phyloP scores from a whole-genome alignment of 1,284 basidiomycete species.

The Tilletia indica region DNA sequence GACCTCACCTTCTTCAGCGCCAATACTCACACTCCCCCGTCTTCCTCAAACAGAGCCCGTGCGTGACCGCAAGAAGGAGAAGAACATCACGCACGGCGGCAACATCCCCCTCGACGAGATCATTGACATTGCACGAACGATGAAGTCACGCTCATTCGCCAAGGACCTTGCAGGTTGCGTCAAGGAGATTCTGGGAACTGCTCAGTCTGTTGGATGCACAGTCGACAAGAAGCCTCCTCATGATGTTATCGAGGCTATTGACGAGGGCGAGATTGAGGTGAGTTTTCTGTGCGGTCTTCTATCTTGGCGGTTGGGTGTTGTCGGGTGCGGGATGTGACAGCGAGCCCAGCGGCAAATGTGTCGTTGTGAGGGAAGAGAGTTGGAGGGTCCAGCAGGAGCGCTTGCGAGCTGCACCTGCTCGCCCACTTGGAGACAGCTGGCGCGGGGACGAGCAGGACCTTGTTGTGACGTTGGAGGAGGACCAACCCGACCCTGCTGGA shows the following conservation, averaged over 20 bases:
- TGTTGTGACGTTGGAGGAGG: too few relatives aligned
- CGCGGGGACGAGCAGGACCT: too few relatives aligned
- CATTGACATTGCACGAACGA: slow-evolving; percentile 90
- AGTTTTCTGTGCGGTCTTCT: not conserved
- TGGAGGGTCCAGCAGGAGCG: too few relatives aligned
- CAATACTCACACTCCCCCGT: not conserved
- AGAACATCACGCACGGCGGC: slow-evolving; percentile 98
- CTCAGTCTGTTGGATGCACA: slow-evolving; percentile 91
- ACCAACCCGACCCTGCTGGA: too few relatives aligned
- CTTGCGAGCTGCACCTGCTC: too few relatives aligned
- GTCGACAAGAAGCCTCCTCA: slow-evolving; percentile 91
- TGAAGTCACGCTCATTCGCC: slow-evolving; percentile 92
- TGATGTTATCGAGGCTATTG: slow-evolving; percentile 92
- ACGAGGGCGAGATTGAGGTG: slow-evolving; percentile 89
- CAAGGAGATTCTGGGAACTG: slow-evolving; percentile 66
- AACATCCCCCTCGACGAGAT: slow-evolving; percentile 95
- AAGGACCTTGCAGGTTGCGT: slow-evolving; percentile 84
- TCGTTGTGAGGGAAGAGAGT: too few relatives aligned
- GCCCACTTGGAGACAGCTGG: too few relatives aligned
- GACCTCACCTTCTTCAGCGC: too few relatives aligned
- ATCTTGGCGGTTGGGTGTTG: not conserved
- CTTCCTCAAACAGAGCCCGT: slow-evolving; percentile 74
- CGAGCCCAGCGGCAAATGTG: too few relatives aligned
- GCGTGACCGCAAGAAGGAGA: slow-evolving; percentile 99
- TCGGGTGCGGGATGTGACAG: too few relatives aligned